phyloP scores from a whole-genome alignment of 108 stramenopile species.

The Nitzschia sp. region DNA sequence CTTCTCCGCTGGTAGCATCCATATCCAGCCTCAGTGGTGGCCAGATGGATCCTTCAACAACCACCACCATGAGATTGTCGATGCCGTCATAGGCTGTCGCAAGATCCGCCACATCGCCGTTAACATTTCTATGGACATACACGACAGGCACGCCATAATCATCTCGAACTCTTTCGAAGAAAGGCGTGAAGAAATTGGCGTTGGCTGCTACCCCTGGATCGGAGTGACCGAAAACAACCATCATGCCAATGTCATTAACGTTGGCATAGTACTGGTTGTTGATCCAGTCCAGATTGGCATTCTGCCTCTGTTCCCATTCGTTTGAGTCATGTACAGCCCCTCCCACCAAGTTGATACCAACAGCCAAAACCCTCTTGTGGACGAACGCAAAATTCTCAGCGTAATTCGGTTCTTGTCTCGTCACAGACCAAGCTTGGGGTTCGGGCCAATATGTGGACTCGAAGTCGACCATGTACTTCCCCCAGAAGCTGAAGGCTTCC shows the following conservation, averaged over 20 bases:
- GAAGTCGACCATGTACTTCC: constrained; percentile 31
- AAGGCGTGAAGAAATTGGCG: constrained; percentile 26
- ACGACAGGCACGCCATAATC: constrained; percentile 23
- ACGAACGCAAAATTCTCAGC: constrained; percentile 62
- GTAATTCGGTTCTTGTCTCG: constrained; percentile 22
- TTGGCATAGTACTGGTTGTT: constrained; percentile 10
- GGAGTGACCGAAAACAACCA: constrained; percentile 46
- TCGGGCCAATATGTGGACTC: constrained; percentile 39
- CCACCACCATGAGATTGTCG: constrained; percentile 25
- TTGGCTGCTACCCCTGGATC: constrained; percentile 36
- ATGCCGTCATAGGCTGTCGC: constrained; percentile 24
- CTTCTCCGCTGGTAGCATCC: constrained; percentile 14
- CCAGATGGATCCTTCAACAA: constrained; percentile 41
- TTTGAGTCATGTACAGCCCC: constrained; percentile 32
- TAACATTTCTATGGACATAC: constrained; percentile 41
- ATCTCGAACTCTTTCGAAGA: constrained; percentile 24
- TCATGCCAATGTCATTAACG: constrained; percentile 5
- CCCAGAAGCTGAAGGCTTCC: constrained; percentile 37
- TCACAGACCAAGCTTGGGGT: constrained; percentile 15
- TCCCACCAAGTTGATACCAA: constrained; percentile 64
- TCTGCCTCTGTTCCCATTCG: constrained; percentile 38
- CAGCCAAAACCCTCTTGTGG: constrained; percentile 41
- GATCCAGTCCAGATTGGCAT: constrained; percentile 44
- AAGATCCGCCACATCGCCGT: constrained; percentile 17
- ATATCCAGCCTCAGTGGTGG: constrained; percentile 46